These are phyloP conservation scores for Globisporangium spinosum DNA, from an alignment of 352 stramenopile species.

Conservation along the genomic window DNA sequence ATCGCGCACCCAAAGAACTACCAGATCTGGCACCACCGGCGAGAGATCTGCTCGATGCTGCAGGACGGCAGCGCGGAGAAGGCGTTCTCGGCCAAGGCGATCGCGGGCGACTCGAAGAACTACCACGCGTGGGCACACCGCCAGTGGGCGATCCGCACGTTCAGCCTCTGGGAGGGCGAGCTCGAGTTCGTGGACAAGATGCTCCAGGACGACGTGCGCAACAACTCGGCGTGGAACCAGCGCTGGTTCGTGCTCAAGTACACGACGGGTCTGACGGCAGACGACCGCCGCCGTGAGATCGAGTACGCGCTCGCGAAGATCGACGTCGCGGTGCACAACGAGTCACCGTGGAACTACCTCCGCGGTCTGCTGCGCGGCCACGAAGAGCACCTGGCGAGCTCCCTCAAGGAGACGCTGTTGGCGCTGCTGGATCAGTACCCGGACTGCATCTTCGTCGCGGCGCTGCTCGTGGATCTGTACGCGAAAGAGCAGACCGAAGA, in stretches of 20 bases:
- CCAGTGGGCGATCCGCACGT: slow-evolving; percentile 92
- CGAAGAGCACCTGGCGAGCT: slow-evolving; percentile 35
- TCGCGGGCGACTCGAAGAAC: slow-evolving; percentile 97
- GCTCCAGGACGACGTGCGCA: slow-evolving; percentile 91
- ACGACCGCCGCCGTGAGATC: slow-evolving; percentile 59
- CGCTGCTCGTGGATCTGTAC: slow-evolving; percentile 71
- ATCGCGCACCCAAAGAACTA: slow-evolving; percentile 98
- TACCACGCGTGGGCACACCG: slow-evolving; percentile 98
- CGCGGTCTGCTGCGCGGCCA: slow-evolving; percentile 60
- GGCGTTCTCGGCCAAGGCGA: slow-evolving; percentile 88
- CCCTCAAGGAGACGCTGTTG: slow-evolving; percentile 40
- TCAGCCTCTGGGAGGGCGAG: slow-evolving; percentile 91
- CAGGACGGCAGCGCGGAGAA: slow-evolving; percentile 88
- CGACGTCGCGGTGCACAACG: slow-evolving; percentile 76
- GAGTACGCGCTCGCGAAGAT: slow-evolving; percentile 74
- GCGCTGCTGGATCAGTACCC: slow-evolving; percentile 35
- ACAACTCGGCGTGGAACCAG: slow-evolving; percentile 95
- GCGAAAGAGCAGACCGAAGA: slow-evolving; percentile 42
- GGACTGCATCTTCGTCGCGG: slow-evolving; percentile 71
- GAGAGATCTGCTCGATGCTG: slow-evolving; percentile 89
- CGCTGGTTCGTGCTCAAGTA: slow-evolving; percentile 83
- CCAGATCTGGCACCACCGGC: slow-evolving; percentile 98
- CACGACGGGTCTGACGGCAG: slow-evolving; percentile 31
- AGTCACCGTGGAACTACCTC: slow-evolving; percentile 92
- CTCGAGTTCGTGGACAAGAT: slow-evolving; percentile 88